Evolutionary conservation across 108 stramenopile genomes (phyloP).

Genomic region (Asterionellopsis glacialis): DNA sequence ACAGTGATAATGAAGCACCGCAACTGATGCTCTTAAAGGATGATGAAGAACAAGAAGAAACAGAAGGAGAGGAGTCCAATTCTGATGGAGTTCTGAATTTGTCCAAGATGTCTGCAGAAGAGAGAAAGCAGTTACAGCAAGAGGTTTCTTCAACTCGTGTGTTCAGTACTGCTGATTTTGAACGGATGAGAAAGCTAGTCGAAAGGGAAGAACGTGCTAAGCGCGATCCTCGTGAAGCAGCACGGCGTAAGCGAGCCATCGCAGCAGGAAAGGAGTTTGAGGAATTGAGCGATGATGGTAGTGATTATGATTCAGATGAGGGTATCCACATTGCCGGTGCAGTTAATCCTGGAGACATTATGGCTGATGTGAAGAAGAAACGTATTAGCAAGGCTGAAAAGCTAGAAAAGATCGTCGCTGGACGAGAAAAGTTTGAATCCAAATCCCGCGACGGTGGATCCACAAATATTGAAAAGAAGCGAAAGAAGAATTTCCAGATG

Average conservation of each 20-base stretch:
- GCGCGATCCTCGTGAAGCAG: constrained; percentile 76
- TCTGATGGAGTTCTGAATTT: constrained; percentile 37
- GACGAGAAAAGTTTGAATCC: constrained; percentile 69
- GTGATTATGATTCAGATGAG: constrained; percentile 49
- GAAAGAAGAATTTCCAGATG: constrained; percentile 92
- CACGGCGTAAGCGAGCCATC: constrained; percentile 66
- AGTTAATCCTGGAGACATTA: constrained; percentile 67
- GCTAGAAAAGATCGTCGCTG: constrained; percentile 68
- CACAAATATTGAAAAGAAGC: constrained; percentile 88
- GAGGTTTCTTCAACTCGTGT: constrained; percentile 79
- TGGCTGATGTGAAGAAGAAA: constrained; percentile 77
- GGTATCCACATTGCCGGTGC: constrained; percentile 57
- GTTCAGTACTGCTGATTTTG: constrained; percentile 80
- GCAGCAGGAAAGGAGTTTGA: constrained; percentile 73
- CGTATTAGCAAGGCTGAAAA: constrained; percentile 75
- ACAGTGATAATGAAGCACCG: constrained; percentile 58
- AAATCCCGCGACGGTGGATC: constrained; percentile 82
- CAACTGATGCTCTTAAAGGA: constrained; percentile 55
- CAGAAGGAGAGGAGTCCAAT: constrained; percentile 18
- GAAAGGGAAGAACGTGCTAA: constrained; percentile 68
- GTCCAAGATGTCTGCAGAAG: constrained; percentile 63
- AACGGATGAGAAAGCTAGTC: constrained; percentile 84
- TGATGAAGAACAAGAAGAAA: constrained; percentile 22
- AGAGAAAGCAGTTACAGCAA: constrained; percentile 70
- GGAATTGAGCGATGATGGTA: constrained; percentile 57